Conservation (phyloP, 148 eudicot species). For the Heliamphora exappendiculata region DNA sequence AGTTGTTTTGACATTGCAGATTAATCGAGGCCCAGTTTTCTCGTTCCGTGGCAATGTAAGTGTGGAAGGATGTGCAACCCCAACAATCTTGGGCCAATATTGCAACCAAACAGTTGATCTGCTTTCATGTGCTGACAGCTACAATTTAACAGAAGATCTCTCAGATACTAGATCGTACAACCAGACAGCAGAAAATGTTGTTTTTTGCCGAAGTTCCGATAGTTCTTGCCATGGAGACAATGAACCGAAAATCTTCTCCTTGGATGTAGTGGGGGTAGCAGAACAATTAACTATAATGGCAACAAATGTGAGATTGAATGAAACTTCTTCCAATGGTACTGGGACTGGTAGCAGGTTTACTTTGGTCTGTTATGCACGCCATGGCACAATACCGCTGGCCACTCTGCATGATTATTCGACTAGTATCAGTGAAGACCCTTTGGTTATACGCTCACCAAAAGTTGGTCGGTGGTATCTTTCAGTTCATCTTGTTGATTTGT, state of each 20-base stretch:
- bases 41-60: constrained; percentile 68
- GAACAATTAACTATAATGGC: constrained; percentile 46
- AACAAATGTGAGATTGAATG: constrained; percentile 30
- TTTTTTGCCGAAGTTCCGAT: constrained; percentile 43
- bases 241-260: constrained; percentile 44
- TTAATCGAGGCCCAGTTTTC: constrained; percentile 58
- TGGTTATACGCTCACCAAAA: constrained; percentile 61
- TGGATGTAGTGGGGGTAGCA: constrained; percentile 51
- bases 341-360: constrained; percentile 24
- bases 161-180: constrained; percentile 12
- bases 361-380: constrained; percentile 72
- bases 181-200: constrained; percentile 29
- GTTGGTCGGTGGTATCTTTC: constrained; percentile 76
- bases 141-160: constrained; percentile 21
- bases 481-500: constrained; percentile 36
- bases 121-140: constrained; percentile 50
- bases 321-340: constrained; percentile 22
- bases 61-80: constrained; percentile 64
- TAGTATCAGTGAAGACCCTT: constrained; percentile 45
- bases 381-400: constrained; percentile 60
- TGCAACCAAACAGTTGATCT: constrained; percentile 69
- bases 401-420: constrained; percentile 59
- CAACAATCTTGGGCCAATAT: constrained; percentile 60
- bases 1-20: constrained; percentile 39
- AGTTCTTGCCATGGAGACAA: constrained; percentile 43